Base-by-base conservation (phyloP, 2,329 filamentous ascomycete species). In the Colletotrichum trifolii region DNA sequence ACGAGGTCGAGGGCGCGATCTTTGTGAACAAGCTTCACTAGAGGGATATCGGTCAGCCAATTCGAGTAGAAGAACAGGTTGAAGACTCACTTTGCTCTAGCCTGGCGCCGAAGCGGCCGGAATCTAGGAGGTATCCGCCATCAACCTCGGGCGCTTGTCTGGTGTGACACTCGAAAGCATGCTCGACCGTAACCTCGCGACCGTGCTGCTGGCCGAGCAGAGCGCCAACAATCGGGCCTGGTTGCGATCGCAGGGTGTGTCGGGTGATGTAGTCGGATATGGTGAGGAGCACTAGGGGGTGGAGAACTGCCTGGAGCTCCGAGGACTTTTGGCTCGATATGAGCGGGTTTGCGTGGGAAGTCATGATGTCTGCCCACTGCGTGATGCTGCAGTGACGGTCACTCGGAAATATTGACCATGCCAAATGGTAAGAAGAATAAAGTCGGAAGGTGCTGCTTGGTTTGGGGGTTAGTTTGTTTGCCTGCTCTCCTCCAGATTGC, bases 191-290 rank as follows among this genome's bases (percentile, higher is more conserved):
- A 71, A 97, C 91, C 73, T 95, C 90, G 62, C 93, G 90, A 17
- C 95, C 95, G 82, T 93, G 92, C 72, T 97, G 94, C 74, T 96
- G 92, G 13, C 96, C 96, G 6, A 99, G 80, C n/a, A 99, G 84
- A 56, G 91, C 94, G 61, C 96, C 96, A 3, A 95, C 87, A 15
- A 97, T 86, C 13, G 94, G 93, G 0, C 92, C 92, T 15, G 82
- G 77, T 72, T 94, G 89, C 56, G 88, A 82, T 64, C 96, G 89
- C 61, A 97, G 85, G 1, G 90, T 92, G 77, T 97, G 94, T 66
- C 96, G 89, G 64, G 95, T 97, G 76, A 98, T 94, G 77, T 97
- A 96, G 78, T 99, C 96, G 71, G 95, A 97, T 73, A 99, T 96
- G 69, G 92, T 96, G 79, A 99, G 92, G 70, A 98, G 91, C 56